phyloP scores from a whole-genome alignment of 1,284 basidiomycete genomes.

The Melampsora medusae region DNA sequence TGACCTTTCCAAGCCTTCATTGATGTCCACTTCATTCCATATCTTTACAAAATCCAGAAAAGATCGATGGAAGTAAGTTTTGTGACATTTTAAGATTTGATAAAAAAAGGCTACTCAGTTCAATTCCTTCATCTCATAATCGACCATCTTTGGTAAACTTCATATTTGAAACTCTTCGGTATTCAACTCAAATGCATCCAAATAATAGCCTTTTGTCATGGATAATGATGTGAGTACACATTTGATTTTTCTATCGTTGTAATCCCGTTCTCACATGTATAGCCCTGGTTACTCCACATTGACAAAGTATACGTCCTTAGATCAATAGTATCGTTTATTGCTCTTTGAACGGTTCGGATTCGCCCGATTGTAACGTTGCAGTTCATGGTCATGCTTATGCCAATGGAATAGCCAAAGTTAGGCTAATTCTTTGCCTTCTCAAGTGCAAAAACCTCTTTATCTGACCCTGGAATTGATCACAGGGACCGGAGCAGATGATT shows the following conservation, averaged over 20 bases:
- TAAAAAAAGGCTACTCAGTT: too few relatives aligned
- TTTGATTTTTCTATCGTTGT: not conserved
- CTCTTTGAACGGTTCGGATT: conserved; percentile 23
- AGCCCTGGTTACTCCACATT: not conserved
- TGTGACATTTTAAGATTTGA: too few relatives aligned
- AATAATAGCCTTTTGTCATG: not conserved
- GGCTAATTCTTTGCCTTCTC: not conserved
- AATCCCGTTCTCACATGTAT: not conserved
- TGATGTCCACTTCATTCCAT: not conserved
- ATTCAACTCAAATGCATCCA: too few relatives aligned
- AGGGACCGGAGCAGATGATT: conserved; percentile 27
- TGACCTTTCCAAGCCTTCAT: not conserved
- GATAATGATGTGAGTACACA: not conserved
- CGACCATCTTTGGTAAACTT: too few relatives aligned
- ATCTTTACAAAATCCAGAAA: not conserved
- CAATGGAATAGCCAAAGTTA: conserved; percentile 41
- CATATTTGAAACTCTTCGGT: too few relatives aligned
- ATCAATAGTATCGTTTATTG: conserved; percentile 31
- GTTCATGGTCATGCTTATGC: conserved; percentile 22
- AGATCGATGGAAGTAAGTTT: not conserved
- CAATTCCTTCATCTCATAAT: too few relatives aligned
- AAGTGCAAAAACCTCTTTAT: not conserved
- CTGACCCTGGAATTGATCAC: not conserved
- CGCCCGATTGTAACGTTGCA: conserved; percentile 3
- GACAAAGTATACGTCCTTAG: not conserved